Conservation (phyloP, 2,329 filamentous ascomycete species). For the Nothophoma quercina region DNA sequence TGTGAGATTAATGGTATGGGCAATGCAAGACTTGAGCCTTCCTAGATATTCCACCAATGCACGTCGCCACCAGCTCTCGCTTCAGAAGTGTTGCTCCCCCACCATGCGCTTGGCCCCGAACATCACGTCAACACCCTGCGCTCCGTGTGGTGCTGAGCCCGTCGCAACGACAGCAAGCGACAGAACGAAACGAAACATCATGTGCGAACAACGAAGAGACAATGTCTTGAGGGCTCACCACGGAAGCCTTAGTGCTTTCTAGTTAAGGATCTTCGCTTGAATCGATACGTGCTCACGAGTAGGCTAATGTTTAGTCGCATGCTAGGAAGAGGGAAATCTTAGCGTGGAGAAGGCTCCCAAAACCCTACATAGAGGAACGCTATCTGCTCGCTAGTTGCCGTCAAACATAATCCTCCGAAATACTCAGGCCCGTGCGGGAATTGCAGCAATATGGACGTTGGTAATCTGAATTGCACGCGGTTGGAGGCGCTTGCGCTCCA, state of each 20-base stretch:
- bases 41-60: slow-evolving; percentile 20
- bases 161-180: slow-evolving; percentile 2
- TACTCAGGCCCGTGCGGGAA: slow-evolving; percentile 16
- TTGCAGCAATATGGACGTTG: slow-evolving; percentile 5
- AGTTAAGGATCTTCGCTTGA: not conserved
- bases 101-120: slow-evolving; percentile 3
- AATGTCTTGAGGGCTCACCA: not conserved
- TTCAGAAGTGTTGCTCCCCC: slow-evolving; percentile 3
- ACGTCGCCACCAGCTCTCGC: not conserved
- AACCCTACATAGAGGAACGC: slow-evolving; percentile 1
- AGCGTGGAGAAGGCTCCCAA: slow-evolving; percentile 3
- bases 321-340: not conserved
- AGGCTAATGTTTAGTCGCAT: slow-evolving; percentile 3
- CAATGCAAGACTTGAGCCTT: slow-evolving; percentile 9
- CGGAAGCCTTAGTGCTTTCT: not conserved
- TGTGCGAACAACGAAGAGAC: not conserved
- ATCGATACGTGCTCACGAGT: not conserved
- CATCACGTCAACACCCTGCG: slow-evolving; percentile 12
- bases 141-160: not conserved
- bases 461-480: slow-evolving; percentile 8
- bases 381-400: slow-evolving; percentile 12
- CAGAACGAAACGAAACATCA: slow-evolving; percentile 4
- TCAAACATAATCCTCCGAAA: slow-evolving; percentile 18
- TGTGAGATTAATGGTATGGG: slow-evolving; percentile 16
- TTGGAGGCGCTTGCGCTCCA: not conserved